Percentiles rank a stretch among this genome's conserved stretches.
Conservation (phyloP, 768 basidiomycete species). For the Lactarius indigo region DNA sequence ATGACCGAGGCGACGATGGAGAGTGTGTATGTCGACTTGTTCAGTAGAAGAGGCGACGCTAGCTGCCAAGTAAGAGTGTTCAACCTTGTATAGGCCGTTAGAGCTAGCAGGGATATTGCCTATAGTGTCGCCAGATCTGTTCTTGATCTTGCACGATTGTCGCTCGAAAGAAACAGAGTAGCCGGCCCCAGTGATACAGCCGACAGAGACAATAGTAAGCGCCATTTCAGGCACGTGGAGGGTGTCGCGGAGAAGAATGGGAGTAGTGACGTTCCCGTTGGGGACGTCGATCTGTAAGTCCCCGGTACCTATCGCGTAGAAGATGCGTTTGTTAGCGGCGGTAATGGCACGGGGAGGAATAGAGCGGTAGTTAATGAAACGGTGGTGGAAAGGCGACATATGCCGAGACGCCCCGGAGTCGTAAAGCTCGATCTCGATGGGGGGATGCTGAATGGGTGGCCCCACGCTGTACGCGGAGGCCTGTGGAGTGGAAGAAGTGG, state of each 20-base stretch:
- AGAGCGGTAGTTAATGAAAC: constrained; percentile 17
- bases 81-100: background rate
- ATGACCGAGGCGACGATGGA: background rate
- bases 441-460: no score
- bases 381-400: constrained; percentile 20
- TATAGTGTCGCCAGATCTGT: background rate
- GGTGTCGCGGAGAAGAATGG: constrained; percentile 2
- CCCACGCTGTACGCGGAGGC: no score
- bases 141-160: background rate
- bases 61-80: background rate
- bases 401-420: constrained; percentile 25
- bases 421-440: background rate
- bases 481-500: no score
- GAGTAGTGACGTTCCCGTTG: background rate
- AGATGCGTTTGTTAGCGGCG: constrained; percentile 12
- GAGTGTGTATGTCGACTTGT: background rate
- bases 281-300: no score
- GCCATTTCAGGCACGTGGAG: constrained; percentile 20
- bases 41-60: no score
- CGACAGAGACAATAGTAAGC: constrained; percentile 21
- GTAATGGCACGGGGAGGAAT: constrained; percentile 2
- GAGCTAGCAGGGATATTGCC: background rate
- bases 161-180: background rate
- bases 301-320: no score
- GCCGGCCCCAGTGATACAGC: constrained; percentile 9